Evolutionary conservation across 441 rosid genomes (phyloP).

Genomic region (Populus trichocarpa): DNA sequence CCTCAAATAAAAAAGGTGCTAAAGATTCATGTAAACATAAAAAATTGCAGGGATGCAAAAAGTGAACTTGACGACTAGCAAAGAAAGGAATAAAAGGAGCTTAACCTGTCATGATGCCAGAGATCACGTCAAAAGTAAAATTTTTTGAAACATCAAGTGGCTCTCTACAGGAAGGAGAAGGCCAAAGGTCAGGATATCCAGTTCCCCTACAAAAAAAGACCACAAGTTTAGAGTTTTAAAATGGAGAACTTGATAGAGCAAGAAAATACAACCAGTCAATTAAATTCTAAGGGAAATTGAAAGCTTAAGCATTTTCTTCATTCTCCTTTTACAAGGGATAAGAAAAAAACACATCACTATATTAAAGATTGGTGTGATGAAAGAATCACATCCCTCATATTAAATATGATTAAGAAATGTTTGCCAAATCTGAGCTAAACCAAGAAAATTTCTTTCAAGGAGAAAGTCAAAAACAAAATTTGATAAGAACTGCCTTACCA

Average conservation of each 20-base stretch:
- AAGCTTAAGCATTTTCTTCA: not conserved
- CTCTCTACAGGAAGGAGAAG: conserved; percentile 82
- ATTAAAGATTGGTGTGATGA: not conserved
- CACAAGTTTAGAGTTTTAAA: not conserved
- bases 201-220: conserved; percentile 61
- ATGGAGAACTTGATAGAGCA: not conserved
- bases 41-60: conserved; percentile 3
- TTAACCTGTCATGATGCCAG: conserved; percentile 83
- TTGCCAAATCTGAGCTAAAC: not conserved
- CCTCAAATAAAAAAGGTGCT: not conserved
- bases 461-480: not conserved
- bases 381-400: not conserved
- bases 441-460: not conserved
- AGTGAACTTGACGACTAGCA: not conserved
- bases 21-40: not conserved
- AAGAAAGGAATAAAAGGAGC: conserved; percentile 10
- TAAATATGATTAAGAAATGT: not conserved
- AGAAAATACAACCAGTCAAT: not conserved
- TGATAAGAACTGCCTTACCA: conserved; percentile 46
- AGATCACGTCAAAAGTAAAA: conserved; percentile 77
- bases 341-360: not conserved
- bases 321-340: not conserved
- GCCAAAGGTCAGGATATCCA: conserved; percentile 97
- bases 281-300: not conserved
- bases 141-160: conserved; percentile 91